Evolutionary conservation across 208 protist species (phyloP).

Genomic region (Leishmania turanica): DNA sequence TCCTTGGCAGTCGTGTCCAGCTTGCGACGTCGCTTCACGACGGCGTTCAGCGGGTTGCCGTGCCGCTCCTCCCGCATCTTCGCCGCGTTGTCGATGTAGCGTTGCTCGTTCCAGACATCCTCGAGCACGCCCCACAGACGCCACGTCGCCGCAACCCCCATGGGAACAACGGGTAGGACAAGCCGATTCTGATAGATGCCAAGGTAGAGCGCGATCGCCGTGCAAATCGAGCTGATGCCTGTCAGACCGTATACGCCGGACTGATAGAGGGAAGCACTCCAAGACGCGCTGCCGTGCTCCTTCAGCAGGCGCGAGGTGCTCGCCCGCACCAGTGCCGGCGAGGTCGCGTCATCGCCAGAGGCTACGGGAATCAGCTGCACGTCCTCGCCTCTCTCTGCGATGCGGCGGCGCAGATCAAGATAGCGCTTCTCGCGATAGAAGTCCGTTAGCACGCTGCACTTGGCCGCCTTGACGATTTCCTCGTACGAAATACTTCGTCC

Average conservation of each 20-base stretch:
- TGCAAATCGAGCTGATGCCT: slow-evolving; percentile 58
- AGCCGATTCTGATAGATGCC: slow-evolving; percentile 73
- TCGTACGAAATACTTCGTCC: slow-evolving; percentile 49
- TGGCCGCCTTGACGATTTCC: slow-evolving; percentile 55
- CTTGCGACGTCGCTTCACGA: slow-evolving; percentile 55
- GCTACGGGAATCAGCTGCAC: slow-evolving; percentile 56
- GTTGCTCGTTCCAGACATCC: slow-evolving; percentile 76
- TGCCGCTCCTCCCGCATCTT: slow-evolving; percentile 64
- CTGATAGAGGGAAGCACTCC: slow-evolving; percentile 74
- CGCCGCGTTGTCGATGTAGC: slow-evolving; percentile 80
- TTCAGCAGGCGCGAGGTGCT: slow-evolving; percentile 70
- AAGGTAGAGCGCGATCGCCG: slow-evolving; percentile 61
- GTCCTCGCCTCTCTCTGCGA: slow-evolving; percentile 37
- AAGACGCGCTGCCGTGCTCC: slow-evolving; percentile 71
- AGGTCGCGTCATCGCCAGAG: slow-evolving; percentile 4
- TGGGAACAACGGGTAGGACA: slow-evolving; percentile 67
- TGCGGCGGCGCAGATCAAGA: slow-evolving; percentile 19
- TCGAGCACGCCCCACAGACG: slow-evolving; percentile 75
- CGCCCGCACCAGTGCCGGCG: slow-evolving; percentile 34
- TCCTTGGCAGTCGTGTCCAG: slow-evolving; percentile 34
- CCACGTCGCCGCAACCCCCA: slow-evolving; percentile 66
- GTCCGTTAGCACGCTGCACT: slow-evolving; percentile 56
- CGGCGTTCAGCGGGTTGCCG: slow-evolving; percentile 79
- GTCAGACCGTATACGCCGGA: slow-evolving; percentile 72
- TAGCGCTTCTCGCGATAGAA: slow-evolving; percentile 60